phyloP scores from a whole-genome alignment of 2,329 filamentous ascomycete species.

The Neophaeococcomyces aloes region DNA sequence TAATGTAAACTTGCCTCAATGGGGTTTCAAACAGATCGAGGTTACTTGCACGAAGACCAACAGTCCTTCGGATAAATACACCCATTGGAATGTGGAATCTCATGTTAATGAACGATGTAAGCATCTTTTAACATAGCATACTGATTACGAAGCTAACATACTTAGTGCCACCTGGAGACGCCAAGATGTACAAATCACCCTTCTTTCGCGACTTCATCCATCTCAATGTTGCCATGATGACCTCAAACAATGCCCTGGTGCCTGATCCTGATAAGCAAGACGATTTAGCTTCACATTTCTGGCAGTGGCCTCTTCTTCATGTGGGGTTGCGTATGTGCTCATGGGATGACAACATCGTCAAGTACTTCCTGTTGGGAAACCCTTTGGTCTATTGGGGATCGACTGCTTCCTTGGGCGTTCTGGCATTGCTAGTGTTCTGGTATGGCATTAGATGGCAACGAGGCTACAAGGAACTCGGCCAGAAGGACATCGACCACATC shows the following conservation, averaged over 20 bases:
- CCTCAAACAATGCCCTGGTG: conserved; percentile 95
- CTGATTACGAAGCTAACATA: neutral
- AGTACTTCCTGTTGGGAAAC: conserved; percentile 97
- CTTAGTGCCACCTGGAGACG: conserved; percentile 73
- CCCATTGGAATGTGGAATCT: conserved; percentile 97
- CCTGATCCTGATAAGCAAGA: conserved; percentile 98
- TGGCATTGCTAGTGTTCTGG: conserved; percentile 65
- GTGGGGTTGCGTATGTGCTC: conserved; percentile 97
- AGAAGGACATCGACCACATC: conserved; percentile 78
- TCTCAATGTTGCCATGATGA: conserved; percentile 99
- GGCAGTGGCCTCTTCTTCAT: conserved; percentile 95
- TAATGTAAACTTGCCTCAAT: conserved; percentile 92
- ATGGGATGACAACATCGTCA: conserved; percentile 90
- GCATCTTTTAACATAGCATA: conserved; percentile 24
- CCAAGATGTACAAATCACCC: conserved; percentile 87
- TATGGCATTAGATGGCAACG: conserved; percentile 94
- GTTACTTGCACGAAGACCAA: conserved; percentile 90
- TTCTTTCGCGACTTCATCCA: conserved; percentile 98
- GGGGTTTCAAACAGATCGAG: conserved; percentile 99
- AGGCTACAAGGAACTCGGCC: conserved; percentile 72
- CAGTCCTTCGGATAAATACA: conserved; percentile 85
- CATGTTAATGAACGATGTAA: conserved; percentile 88
- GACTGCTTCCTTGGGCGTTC: conserved; percentile 64
- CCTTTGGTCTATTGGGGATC: conserved; percentile 93
- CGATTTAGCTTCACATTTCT: conserved; percentile 89